Evolutionary conservation across 1,139 yeast genomes (phyloP), one percentile per base, ranked within the genome.

Genomic region (Yamadazyma mexicana): DNA sequence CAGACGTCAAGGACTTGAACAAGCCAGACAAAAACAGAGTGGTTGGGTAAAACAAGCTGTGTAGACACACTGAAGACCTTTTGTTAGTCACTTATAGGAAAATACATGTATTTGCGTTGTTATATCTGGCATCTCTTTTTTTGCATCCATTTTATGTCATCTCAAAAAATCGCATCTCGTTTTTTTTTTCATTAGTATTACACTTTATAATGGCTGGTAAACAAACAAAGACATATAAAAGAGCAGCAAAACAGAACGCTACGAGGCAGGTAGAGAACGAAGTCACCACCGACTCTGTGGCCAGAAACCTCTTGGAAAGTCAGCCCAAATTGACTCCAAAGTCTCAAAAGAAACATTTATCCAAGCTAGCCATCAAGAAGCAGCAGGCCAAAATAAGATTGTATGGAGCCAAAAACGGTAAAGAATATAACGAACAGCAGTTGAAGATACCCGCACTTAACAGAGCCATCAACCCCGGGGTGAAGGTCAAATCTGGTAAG

Each of bases 391-490:
- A 70, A 48, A 69, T 79, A 37, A 73, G 86, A 56, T 68, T 85
- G 39, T 85, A 85, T 53, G 94, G 94, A 17, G 79, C 81, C 38
- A 77, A 79, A 56, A 82, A 79, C 55, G 78, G 79, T 32, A 77
- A 77, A 50, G 80, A 73, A 38, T 88, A 83, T 58, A 71, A 80
- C 20, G 97, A 89, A 52, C 82, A 81, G 44, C 95, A 88, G 54
- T 70, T 91, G 33, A 79, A 83, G 31, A 68, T 89, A 35, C 97
- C 97, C 27, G 71, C 75, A 20, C 73, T 91, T 53, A 92, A 92
- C 60, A 83, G 77, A 51, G 88, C 97, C 8, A 75, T 91, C 31
- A 77, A 80, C 35, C 96, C 98, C 0, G 97, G 96, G 34, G 88
- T 87, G 8, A 81, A 85, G 51, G 73, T 72, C 35, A 77, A 77